These are phyloP conservation scores for Erigeron canadensis DNA, from an alignment of 129 eudicot species.

Conservation along the genomic window DNA sequence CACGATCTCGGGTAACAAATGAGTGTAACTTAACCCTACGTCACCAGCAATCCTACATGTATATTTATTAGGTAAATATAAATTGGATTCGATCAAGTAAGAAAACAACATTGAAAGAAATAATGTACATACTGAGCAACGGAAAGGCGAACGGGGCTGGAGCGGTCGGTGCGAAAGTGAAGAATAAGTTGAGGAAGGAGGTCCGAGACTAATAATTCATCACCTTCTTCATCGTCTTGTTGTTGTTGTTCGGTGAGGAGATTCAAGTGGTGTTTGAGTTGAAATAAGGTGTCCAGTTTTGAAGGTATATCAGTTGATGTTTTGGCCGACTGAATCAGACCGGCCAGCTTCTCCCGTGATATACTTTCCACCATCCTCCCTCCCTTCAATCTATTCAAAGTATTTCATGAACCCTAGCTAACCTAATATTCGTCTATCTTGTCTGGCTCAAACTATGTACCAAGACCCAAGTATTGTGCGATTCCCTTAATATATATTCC, in stretches of 20 bases:
- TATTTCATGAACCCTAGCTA: too few relatives aligned
- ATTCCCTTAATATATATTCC: too few relatives aligned
- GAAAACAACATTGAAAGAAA: too few relatives aligned
- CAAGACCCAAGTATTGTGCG: too few relatives aligned
- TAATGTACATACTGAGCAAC: conserved; percentile 48
- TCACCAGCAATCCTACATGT: conserved; percentile 87
- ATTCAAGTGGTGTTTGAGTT: conserved; percentile 46
- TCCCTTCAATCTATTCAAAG: too few relatives aligned
- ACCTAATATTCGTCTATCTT: too few relatives aligned
- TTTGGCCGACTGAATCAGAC: conserved; percentile 50
- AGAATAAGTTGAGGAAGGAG: conserved; percentile 53
- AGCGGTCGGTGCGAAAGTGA: conserved; percentile 54
- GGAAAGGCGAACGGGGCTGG: conserved; percentile 78
- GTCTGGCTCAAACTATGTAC: too few relatives aligned
- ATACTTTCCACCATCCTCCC: conserved; percentile 40
- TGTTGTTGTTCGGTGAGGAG: not conserved
- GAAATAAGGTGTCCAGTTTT: conserved; percentile 56
- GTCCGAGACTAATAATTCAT: conserved; percentile 34
- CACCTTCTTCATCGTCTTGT: not conserved
- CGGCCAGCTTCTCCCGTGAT: conserved; percentile 44
- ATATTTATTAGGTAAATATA: too few relatives aligned
- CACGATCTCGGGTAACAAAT: conserved; percentile 64
- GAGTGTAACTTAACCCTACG: conserved; percentile 64
- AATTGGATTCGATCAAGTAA: conserved; percentile 11
- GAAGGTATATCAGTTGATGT: conserved; percentile 46